Base-by-base conservation (phyloP, 768 basidiomycete species). In the Pisolithus sp. region DNA sequence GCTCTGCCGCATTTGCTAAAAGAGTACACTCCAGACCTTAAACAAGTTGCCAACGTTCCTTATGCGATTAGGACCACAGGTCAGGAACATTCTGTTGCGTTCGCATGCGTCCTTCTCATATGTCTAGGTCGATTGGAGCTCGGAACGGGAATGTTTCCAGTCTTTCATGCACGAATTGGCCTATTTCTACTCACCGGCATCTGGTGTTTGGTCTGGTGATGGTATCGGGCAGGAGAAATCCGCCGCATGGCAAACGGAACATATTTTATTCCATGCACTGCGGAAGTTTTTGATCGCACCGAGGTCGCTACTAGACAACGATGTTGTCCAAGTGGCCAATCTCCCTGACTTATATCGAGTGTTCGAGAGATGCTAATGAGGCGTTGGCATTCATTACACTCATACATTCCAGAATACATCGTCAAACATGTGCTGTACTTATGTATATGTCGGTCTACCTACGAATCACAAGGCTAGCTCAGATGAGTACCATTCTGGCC, bases 61-160 rank as follows among this genome's bases (percentile, higher is more conserved):
- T 41, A 87, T 97, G 84, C 79, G 93, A 39, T 79, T 96, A 6
- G 94, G 92, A 0, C 89, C 93, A n/a, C 86, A 89, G 77, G 93
- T 92, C 52, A 52, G 65, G 23, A 0, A 1, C 48, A 23, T 46
- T 18, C 31, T 50, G 41, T 28, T 13, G 26, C 15, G 17, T n/a
- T 48, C 49, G 26, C 31, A 45, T 46, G 43, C n/a, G 37, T 43
- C 24, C 30, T 48, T 28, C 50, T 50, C 17, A 49, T 53, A 20
- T n/a, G 17, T 31, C 17, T 58, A 97, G 89, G 92, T 97, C 24
- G 76, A 93, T 60, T 99, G 96, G 96, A 75, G 76, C 18, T 76
- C 78, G 0, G 96, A 99, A 63, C 73, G 73, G 26, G 85, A 82
- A 53, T 99, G 96, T 62, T 97, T 99, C 63, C 77, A 80, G 18